phyloP scores from a whole-genome alignment of 495 filamentous ascomycete genomes.

The Hypoxylon fuscum region DNA sequence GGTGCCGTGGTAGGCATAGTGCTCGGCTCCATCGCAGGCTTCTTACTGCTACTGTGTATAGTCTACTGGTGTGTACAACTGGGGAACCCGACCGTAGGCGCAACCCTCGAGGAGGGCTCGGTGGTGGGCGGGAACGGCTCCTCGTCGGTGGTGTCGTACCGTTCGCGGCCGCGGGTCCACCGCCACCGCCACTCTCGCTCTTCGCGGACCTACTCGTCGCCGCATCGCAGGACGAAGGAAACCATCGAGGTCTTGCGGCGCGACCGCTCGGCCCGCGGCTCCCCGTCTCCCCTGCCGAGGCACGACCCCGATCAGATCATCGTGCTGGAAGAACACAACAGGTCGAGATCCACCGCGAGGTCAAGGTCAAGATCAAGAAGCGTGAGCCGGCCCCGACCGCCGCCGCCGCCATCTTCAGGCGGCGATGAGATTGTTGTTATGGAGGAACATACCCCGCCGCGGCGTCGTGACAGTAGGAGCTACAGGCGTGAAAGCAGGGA shows the following conservation, averaged over 20 bases:
- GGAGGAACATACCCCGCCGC: slow-evolving; percentile 52
- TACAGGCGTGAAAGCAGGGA: slow-evolving; percentile 46
- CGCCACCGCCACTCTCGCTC: slow-evolving; percentile 28
- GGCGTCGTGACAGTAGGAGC: slow-evolving; percentile 40
- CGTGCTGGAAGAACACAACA: slow-evolving; percentile 46
- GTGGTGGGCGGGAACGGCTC: slow-evolving; percentile 30
- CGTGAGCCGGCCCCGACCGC: slow-evolving; percentile 28
- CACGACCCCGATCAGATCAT: slow-evolving; percentile 48
- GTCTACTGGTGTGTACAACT: slow-evolving; percentile 72
- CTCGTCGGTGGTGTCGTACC: slow-evolving; percentile 44
- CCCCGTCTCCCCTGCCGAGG: slow-evolving; percentile 26
- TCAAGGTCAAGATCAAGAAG: slow-evolving; percentile 34
- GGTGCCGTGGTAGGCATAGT: slow-evolving; percentile 86
- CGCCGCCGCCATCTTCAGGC: slow-evolving; percentile 23
- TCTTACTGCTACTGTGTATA: slow-evolving; percentile 79
- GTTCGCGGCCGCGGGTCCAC: slow-evolving; percentile 36
- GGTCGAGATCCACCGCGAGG: slow-evolving; percentile 27
- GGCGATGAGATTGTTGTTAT: slow-evolving; percentile 58
- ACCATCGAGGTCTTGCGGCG: slow-evolving; percentile 50
- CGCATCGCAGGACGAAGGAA: slow-evolving; percentile 35
- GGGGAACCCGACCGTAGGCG: slow-evolving; percentile 38
- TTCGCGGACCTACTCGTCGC: slow-evolving; percentile 3
- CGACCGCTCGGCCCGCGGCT: slow-evolving; percentile 42
- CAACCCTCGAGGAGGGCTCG: slow-evolving; percentile 47
- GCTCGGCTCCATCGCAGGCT: slow-evolving; percentile 82